Percentiles rank a stretch among this genome's conserved stretches.
Conservation (phyloP, 805 yeast genomes). For the Ogataea wickerhamii region DNA sequence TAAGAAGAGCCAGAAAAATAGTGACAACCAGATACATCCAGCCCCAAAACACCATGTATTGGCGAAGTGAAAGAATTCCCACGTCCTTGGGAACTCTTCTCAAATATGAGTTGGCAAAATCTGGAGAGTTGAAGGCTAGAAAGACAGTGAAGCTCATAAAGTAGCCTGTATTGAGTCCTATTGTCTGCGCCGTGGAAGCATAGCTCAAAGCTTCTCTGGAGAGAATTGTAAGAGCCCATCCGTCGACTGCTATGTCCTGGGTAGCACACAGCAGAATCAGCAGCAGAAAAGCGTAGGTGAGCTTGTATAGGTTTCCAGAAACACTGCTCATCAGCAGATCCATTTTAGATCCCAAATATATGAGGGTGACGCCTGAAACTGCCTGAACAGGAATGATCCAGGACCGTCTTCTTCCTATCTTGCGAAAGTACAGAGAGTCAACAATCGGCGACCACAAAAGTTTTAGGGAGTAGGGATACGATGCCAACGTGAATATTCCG, state of each 20-base stretch:
- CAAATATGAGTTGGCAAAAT: conserved; percentile 84
- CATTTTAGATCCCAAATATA: conserved; percentile 58
- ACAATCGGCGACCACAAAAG: conserved; percentile 95
- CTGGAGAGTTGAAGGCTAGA: conserved; percentile 84
- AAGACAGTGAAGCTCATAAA: conserved; percentile 89
- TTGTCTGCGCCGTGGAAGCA: conserved; percentile 97
- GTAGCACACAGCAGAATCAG: conserved; percentile 91
- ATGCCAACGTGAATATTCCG: conserved; percentile 85
- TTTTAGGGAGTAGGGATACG: conserved; percentile 92
- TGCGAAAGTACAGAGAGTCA: conserved; percentile 70
- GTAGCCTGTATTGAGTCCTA: conserved; percentile 92
- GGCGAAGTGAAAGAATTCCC: conserved; percentile 71
- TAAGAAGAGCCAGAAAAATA: conserved; percentile 48
- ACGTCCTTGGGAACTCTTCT: conserved; percentile 54
- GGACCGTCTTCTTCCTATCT: conserved; percentile 76
- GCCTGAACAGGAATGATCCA: conserved; percentile 95
- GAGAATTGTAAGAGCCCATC: conserved; percentile 93
- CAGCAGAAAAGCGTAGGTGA: conserved; percentile 70
- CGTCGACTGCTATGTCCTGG: conserved; percentile 98
- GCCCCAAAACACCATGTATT: conserved; percentile 79
- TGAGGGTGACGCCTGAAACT: conserved; percentile 66
- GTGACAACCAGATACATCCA: conserved; percentile 67
- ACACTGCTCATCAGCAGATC: conserved; percentile 47
- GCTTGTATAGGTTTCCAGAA: conserved; percentile 42
- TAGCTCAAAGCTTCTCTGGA: conserved; percentile 75